Conservation (phyloP, 1,139 yeast genomes). For the Zhuliangozyma blackwelliae region DNA sequence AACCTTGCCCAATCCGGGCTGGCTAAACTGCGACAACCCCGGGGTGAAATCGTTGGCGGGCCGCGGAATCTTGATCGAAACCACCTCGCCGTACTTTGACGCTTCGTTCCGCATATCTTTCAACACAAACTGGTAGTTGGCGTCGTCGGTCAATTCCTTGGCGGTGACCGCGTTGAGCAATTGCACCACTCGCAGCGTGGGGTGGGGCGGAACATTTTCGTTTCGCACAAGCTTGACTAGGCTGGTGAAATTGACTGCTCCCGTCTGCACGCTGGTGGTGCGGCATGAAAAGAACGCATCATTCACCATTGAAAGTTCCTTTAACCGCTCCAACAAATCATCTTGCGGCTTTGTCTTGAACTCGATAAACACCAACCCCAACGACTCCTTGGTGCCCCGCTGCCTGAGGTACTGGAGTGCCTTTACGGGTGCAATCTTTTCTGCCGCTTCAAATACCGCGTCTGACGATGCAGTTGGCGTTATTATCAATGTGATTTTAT, state of each 20-base stretch:
- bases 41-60: conserved; percentile 52
- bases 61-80: conserved; percentile 58
- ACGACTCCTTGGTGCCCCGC: conserved; percentile 31
- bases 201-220: conserved; percentile 32
- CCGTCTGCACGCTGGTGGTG: conserved; percentile 33
- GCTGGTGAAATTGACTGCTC: conserved; percentile 28
- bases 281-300: conserved; percentile 33
- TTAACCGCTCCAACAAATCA: conserved; percentile 14
- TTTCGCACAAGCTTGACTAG: conserved; percentile 32
- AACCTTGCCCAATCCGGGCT: conserved; percentile 68
- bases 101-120: conserved; percentile 56
- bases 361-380: conserved; percentile 41
- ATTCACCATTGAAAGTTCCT: conserved; percentile 15
- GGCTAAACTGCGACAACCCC: conserved; percentile 39
- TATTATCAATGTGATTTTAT: conserved; percentile 28
- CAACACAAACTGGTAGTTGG: conserved; percentile 44
- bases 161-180: conserved; percentile 63
- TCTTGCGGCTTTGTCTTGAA: conserved; percentile 15
- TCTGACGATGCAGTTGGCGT: conserved; percentile 24
- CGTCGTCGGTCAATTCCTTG: conserved; percentile 55
- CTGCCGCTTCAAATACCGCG: conserved; percentile 22
- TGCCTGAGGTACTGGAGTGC: conserved; percentile 33
- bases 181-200: conserved; percentile 55
- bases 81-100: conserved; percentile 48
- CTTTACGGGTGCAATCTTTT: conserved; percentile 18